phyloP scores from a whole-genome alignment of 2,329 filamentous ascomycete genomes.

The Colletotrichum cuscutae region DNA sequence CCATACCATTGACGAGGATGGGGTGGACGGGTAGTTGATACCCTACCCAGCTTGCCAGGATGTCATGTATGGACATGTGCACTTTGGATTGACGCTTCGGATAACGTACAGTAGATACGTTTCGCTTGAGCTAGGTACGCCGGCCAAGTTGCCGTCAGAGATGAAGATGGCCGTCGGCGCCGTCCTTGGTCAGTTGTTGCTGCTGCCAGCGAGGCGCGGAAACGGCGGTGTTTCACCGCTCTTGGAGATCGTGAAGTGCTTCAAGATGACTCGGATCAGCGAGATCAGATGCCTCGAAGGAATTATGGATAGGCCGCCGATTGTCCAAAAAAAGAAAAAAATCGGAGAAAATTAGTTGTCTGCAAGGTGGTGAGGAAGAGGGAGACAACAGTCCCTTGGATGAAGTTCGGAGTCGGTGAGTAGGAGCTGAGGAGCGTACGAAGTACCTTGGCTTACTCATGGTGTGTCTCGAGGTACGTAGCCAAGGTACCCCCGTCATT shows the following conservation, averaged over 20 bases:
- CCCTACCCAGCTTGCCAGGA: background rate
- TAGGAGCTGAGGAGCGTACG: background rate
- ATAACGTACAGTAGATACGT: background rate
- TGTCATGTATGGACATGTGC: background rate
- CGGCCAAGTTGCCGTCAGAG: background rate
- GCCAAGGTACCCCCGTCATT: background rate
- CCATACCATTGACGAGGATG: background rate
- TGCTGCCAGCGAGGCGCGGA: background rate
- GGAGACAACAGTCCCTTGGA: background rate
- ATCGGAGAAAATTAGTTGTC: background rate
- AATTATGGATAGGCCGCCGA: background rate
- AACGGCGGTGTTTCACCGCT: slow-evolving; percentile 6
- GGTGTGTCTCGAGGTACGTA: background rate
- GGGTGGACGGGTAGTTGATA: background rate
- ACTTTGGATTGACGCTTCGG: background rate
- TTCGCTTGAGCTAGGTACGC: background rate
- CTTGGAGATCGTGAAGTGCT: background rate
- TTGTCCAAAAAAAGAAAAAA: background rate
- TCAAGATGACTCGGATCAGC: background rate
- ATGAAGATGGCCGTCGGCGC: background rate
- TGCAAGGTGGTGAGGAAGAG: background rate
- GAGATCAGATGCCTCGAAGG: background rate
- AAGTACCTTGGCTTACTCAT: background rate
- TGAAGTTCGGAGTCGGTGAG: background rate
- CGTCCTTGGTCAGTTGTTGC: background rate